Base-by-base conservation (phyloP, 306 rosid genomes). In the Neltuma alba region DNA sequence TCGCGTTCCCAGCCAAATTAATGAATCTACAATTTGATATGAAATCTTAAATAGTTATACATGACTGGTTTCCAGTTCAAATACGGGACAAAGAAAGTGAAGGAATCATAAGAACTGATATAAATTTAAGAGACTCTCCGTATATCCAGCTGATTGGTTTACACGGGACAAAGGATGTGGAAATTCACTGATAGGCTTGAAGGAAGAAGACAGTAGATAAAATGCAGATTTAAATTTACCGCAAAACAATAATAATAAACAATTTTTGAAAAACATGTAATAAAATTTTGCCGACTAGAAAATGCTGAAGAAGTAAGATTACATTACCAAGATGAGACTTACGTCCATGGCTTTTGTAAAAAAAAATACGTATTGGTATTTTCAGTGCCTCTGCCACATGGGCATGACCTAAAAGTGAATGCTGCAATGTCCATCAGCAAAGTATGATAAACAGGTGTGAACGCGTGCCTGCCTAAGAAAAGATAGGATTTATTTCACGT, bases 121-220 rank as follows among this genome's bases (percentile, higher is more conserved):
- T 38, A 55, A 75, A 71, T 74, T 75, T 63, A 11, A 71, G 47
- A 18, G 83, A 90, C 99, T n/a, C 58, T 20, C 58, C 89, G 98
- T 83, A 79, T 93, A 96, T 70, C 98, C 99, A 87, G 97, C 92
- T 60, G 65, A 88, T 86, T 96, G 99, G 89, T 96, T 96, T 70
- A 96, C 98, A 81, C 99, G 98, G 63, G 98, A 96, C 79, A 96
- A 78, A 76, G 98, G 99, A 86, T 96, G 99, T 13, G 99, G 98
- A 86, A 96, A 96, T 86, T 52, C 27, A 52, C 58, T 52, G n/a
- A 27, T 52, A 52, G 58, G 58, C 27, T 27, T 52, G 58, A n/a
- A 18, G 58, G 25, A 52, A 52, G 25, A 52, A 52, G 58, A n/a
- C 58, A 52, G 58, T 18, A 27, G 27, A 52, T 52, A 52, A 11